Conservation (phyloP, 352 stramenopile species). For the Phytophthora quininea region DNA sequence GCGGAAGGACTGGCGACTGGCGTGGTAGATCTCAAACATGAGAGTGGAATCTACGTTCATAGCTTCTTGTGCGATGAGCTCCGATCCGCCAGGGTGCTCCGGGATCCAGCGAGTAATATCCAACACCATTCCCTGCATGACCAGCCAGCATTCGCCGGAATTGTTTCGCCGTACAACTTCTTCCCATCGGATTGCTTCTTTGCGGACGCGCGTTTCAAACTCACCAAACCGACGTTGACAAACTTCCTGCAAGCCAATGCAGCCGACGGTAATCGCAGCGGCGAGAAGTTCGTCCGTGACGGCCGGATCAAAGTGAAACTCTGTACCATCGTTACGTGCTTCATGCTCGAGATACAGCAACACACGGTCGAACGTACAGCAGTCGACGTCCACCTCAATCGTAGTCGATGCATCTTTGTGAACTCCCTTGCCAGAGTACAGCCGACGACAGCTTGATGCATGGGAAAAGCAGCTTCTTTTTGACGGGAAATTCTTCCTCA, state of each 20-base stretch:
- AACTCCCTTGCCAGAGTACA: slow-evolving; percentile 74
- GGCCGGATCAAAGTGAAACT: slow-evolving; percentile 84
- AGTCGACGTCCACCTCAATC: slow-evolving; percentile 84
- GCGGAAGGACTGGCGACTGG: slow-evolving; percentile 90
- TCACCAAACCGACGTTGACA: slow-evolving; percentile 75
- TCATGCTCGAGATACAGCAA: slow-evolving; percentile 89
- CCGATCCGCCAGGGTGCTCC: slow-evolving; percentile 84
- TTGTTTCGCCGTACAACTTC: slow-evolving; percentile 82
- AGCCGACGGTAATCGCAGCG: slow-evolving; percentile 72
- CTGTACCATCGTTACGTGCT: slow-evolving; percentile 58
- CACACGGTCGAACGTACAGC: slow-evolving; percentile 89
- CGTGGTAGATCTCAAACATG: slow-evolving; percentile 94
- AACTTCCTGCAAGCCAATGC: slow-evolving; percentile 77
- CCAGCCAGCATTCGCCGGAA: slow-evolving; percentile 78
- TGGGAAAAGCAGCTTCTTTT: slow-evolving; percentile 89
- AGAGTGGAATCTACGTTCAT: slow-evolving; percentile 89
- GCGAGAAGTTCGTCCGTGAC: slow-evolving; percentile 76
- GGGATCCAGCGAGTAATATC: slow-evolving; percentile 90
- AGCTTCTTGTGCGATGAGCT: slow-evolving; percentile 85
- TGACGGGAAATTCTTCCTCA: slow-evolving; percentile 89
- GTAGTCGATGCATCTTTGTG: slow-evolving; percentile 72
- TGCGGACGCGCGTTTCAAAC: slow-evolving; percentile 84
- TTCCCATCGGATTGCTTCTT: slow-evolving; percentile 79
- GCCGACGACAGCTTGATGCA: slow-evolving; percentile 89
- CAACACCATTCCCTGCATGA: slow-evolving; percentile 91